phyloP scores from a whole-genome alignment of 2,329 filamentous ascomycete species.

The Colletotrichum falcatum region DNA sequence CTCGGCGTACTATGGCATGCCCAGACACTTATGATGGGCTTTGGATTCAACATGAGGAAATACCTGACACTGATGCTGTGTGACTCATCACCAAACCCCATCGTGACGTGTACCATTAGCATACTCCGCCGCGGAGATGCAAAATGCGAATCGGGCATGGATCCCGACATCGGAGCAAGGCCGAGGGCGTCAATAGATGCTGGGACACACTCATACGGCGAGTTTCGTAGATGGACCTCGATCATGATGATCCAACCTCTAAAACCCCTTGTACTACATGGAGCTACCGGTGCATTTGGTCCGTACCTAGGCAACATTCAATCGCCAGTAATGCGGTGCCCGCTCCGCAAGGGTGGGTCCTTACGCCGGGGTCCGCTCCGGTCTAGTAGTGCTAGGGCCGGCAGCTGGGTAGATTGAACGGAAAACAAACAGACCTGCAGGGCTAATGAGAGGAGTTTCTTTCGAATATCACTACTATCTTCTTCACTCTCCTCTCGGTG shows the following conservation, averaged over 20 bases:
- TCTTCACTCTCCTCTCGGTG: no score
- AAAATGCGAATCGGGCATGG: neutral
- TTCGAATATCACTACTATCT: no score
- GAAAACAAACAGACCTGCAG: no score
- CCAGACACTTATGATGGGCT: neutral
- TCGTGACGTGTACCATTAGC: neutral
- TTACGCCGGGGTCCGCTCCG: neutral
- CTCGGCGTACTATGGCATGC: slow-evolving; percentile 23
- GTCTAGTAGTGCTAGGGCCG: no score
- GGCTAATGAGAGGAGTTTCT: no score
- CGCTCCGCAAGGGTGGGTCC: slow-evolving; percentile 20
- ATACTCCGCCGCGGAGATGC: neutral
- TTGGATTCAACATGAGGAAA: neutral
- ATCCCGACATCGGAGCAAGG: neutral
- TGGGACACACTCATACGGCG: no score
- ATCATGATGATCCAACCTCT: neutral
- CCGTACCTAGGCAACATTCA: neutral
- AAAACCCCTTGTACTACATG: no score
- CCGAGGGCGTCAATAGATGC: neutral
- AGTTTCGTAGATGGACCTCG: no score
- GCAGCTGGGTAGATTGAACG: no score
- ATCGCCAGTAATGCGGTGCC: neutral
- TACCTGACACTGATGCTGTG: neutral
- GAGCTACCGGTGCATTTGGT: neutral
- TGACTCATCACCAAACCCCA: neutral